These are phyloP conservation scores for Penicillium sp. DNA, from an alignment of 2,329 filamentous ascomycete genomes.

Conservation along the genomic window DNA sequence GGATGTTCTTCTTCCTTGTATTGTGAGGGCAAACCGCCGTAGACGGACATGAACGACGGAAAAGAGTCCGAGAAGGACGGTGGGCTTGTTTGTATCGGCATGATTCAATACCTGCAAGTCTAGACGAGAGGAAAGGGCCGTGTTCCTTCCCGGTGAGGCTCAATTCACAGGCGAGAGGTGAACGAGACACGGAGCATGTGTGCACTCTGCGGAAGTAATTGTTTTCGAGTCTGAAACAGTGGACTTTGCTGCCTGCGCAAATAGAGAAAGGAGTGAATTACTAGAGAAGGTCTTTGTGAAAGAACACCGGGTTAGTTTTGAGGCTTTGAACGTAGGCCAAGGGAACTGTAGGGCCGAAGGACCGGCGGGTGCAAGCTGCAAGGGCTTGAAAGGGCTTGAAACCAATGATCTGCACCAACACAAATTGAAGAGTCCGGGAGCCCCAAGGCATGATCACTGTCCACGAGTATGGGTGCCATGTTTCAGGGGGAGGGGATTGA, in stretches of 20 bases:
- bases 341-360: slow-evolving; percentile 7
- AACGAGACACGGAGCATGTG: slow-evolving; percentile 2
- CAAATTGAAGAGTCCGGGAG: slow-evolving; percentile 5
- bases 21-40: slow-evolving; percentile 36
- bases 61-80: slow-evolving; percentile 41
- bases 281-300: slow-evolving; percentile 19
- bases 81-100: slow-evolving; percentile 38
- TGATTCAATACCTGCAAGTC: slow-evolving; percentile 18
- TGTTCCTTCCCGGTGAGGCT: slow-evolving; percentile 19
- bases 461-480: slow-evolving; percentile 9
- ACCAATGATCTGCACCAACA: slow-evolving; percentile 22
- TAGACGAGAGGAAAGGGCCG: slow-evolving; percentile 21
- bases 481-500: neutral
- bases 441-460: neutral
- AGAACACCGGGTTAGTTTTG: slow-evolving; percentile 6
- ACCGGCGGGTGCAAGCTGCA: slow-evolving; percentile 17
- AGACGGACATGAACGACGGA: slow-evolving; percentile 50
- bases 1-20: slow-evolving; percentile 26
- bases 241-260: slow-evolving; percentile 39
- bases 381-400: slow-evolving; percentile 28
- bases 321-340: neutral
- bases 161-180: slow-evolving; percentile 4
- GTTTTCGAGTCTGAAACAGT: slow-evolving; percentile 26
- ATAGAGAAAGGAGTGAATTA: slow-evolving; percentile 11
- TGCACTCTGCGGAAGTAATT: slow-evolving; percentile 18